Evolutionary conservation across 805 yeast genomes (phyloP).

Genomic region (Millerago galiae): DNA sequence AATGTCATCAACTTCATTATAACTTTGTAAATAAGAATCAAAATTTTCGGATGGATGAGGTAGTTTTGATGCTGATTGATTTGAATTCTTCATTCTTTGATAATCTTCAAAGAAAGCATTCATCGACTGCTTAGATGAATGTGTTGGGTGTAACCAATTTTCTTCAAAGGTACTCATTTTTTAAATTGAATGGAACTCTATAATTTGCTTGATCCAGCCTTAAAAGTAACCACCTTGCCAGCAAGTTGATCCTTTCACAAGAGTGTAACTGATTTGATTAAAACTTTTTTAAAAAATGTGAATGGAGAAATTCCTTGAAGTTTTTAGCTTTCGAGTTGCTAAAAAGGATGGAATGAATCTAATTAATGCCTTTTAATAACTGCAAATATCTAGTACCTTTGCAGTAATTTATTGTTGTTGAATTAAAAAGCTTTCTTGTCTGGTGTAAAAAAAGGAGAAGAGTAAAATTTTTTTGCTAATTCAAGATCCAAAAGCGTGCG

Average conservation of each 20-base stretch:
- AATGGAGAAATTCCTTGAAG: not conserved
- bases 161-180: slow-evolving; percentile 6
- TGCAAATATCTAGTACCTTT: too few relatives aligned
- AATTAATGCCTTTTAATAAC: too few relatives aligned
- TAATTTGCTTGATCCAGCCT: slow-evolving; percentile 3
- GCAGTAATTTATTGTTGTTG: too few relatives aligned
- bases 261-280: not conserved
- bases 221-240: slow-evolving; percentile 9
- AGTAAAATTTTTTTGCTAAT: not conserved
- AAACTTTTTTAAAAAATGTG: not conserved
- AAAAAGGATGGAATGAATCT: too few relatives aligned
- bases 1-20: slow-evolving; percentile 35
- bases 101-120: slow-evolving; percentile 6
- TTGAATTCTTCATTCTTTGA: not conserved
- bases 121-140: slow-evolving; percentile 6
- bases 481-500: not conserved
- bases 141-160: slow-evolving; percentile 4
- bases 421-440: too few relatives aligned
- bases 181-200: not conserved
- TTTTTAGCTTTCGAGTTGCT: too few relatives aligned
- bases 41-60: slow-evolving; percentile 15
- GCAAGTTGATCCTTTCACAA: slow-evolving; percentile 8
- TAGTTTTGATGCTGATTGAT: not conserved
- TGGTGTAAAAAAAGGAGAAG: not conserved
- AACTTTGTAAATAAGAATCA: slow-evolving; percentile 8